Base-by-base conservation (phyloP, 306 rosid genomes). In the Abrus precatorius region DNA sequence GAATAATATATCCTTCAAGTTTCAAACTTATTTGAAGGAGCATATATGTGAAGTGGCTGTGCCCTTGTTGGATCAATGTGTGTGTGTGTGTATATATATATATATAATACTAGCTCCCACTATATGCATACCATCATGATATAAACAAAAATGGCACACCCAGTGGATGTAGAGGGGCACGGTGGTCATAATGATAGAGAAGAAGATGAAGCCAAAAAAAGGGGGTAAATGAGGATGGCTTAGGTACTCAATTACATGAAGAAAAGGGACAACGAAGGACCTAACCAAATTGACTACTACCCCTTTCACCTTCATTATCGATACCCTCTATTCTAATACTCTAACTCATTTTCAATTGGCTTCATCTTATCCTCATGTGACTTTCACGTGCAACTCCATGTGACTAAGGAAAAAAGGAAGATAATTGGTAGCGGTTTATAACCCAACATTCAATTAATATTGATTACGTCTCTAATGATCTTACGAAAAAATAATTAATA, bases 171-270 rank as follows among this genome's bases (percentile, higher is more conserved):
- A 32, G 56, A 65, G 81, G 75, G 80, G 68, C 13, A 20, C 29
- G 63, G 52, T 75, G 83, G 69, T 62, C 52, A 87, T 87, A 80
- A 90, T 87, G 90, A 65, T 60, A 67, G 61, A 43, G 88, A 88
- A 80, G 89, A 87, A 87, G 92, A 80, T 73, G 90, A 85, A 84
- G 86, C 90, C 88, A 91, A 89, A 84, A 89, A 84, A 80, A 75
- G 88, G 84, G 79, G 85, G 13, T 88, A 73, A 88, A 92, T 88
- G 91, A 86, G 88, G 78, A 85, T 82, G 83, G 90, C 78, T 87
- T 82, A 77, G 85, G 87, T 87, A 90, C 98, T 94, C 98, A 87
- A 92, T 92, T 92, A 79, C 94, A 47, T 63, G 12, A 81, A 86
- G 91, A 87, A 92, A 88, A 84, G 73, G 66, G 87, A 86, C 92